Percentiles rank a stretch among this genome's conserved stretches.
These are phyloP conservation scores for Theileria orientalis DNA, from an alignment of 169 alveolate species.

Conservation along the genomic window DNA sequence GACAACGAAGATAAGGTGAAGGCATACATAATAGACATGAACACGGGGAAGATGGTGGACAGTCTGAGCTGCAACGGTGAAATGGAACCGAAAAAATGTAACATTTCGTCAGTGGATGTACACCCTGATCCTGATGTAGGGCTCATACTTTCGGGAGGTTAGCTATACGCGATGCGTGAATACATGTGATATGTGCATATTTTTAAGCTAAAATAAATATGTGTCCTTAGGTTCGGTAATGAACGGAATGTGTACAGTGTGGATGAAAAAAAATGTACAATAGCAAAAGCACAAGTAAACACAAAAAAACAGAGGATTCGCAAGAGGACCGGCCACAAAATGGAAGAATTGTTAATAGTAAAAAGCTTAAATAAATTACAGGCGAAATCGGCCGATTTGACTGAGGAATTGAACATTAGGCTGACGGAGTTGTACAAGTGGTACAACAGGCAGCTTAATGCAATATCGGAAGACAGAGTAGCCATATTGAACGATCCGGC, in stretches of 20 bases:
- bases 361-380: constrained; percentile 13
- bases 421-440: constrained; percentile 22
- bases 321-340: not conserved
- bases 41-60: constrained; percentile 14
- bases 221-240: constrained; percentile 9
- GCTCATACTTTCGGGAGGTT: constrained; percentile 54
- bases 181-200: not conserved
- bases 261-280: constrained; percentile 21
- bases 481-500: constrained; percentile 2
- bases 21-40: constrained; percentile 15
- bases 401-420: constrained; percentile 16
- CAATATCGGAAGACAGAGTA: constrained; percentile 17
- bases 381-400: not conserved
- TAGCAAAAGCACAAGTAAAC: not conserved
- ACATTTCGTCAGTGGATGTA: constrained; percentile 30
- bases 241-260: constrained; percentile 42
- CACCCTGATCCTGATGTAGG: constrained; percentile 40
- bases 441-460: constrained; percentile 16
- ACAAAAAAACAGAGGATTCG: not conserved
- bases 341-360: constrained; percentile 3
- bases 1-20: constrained; percentile 17
- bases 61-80: not conserved
- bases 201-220: not conserved
- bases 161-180: not conserved
- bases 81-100: not conserved